Percentiles rank a stretch among this genome's conserved stretches.
Evolutionary conservation across 208 protist species (phyloP).

Genomic region (Hexamita inflata): DNA sequence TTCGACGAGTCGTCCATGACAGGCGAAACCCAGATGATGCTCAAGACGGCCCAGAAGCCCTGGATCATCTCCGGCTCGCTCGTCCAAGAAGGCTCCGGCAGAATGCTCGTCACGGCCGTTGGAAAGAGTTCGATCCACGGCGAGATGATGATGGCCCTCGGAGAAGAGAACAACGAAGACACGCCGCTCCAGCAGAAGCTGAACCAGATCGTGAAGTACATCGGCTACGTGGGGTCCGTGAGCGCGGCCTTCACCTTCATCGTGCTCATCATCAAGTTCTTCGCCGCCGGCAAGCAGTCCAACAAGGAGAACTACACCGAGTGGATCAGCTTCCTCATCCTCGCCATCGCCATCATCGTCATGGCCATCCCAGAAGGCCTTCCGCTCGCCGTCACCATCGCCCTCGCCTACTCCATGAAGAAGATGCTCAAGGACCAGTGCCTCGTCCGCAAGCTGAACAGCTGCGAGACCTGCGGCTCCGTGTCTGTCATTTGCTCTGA

Average conservation of each 20-base stretch:
- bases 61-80: constrained; percentile 64
- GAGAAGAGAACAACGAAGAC: constrained; percentile 51
- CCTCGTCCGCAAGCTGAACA: constrained; percentile 75
- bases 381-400: constrained; percentile 82
- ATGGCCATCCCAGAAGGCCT: constrained; percentile 85
- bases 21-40: constrained; percentile 69
- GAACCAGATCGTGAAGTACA: constrained; percentile 57
- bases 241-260: constrained; percentile 60
- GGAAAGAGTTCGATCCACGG: constrained; percentile 66
- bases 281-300: neutral
- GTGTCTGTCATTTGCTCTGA: constrained; percentile 73
- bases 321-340: constrained; percentile 63
- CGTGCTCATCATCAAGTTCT: constrained; percentile 33
- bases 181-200: constrained; percentile 73
- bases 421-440: constrained; percentile 93
- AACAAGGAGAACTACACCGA: no score
- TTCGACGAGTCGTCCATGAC: constrained; percentile 72
- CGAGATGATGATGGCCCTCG: constrained; percentile 42
- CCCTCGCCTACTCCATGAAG: constrained; percentile 80
- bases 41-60: constrained; percentile 56
- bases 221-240: constrained; percentile 62
- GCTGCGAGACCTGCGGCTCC: constrained; percentile 83
- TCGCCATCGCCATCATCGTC: constrained; percentile 77
- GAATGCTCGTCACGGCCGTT: constrained; percentile 58
- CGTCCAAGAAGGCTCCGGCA: constrained; percentile 48